phyloP scores from a whole-genome alignment of 306 rosid species.

The Rosa multiflora region DNA sequence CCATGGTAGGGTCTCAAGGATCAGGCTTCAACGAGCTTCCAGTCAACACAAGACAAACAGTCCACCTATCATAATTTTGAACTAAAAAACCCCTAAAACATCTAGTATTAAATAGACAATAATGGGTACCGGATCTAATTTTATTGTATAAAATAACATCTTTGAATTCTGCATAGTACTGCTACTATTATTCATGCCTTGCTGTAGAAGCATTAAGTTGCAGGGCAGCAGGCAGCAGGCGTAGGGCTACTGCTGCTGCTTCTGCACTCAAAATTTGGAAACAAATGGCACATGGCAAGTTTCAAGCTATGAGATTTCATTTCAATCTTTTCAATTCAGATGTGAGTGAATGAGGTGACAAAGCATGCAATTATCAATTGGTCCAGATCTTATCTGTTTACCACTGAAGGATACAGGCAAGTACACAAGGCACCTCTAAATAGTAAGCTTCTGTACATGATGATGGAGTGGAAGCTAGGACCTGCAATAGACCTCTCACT shows the following conservation, averaged over 20 bases:
- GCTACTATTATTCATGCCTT: constrained; percentile 1
- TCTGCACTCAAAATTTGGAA: constrained; percentile 31
- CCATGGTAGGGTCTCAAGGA: neutral
- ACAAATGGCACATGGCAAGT: constrained; percentile 33
- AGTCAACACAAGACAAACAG: constrained; percentile 2
- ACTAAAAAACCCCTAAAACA: neutral
- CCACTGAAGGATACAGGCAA: constrained; percentile 37
- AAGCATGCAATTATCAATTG: constrained; percentile 12
- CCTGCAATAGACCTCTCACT: constrained; percentile 18
- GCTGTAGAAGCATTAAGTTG: constrained; percentile 24
- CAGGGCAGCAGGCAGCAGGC: neutral
- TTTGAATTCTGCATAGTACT: neutral
- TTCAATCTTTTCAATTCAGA: constrained; percentile 49
- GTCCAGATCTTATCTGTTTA: constrained; percentile 35
- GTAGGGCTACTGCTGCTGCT: constrained; percentile 11
- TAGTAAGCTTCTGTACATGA: constrained; percentile 29
- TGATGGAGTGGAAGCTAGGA: neutral
- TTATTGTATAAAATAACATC: neutral
- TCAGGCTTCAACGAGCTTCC: neutral
- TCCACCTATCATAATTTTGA: neutral
- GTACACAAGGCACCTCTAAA: constrained; percentile 32
- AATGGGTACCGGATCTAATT: neutral
- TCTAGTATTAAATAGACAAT: neutral
- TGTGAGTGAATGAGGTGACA: constrained; percentile 31
- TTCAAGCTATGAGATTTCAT: constrained; percentile 38